phyloP scores from a whole-genome alignment of 1,139 yeast genomes.

The Blastobotrys illinoisensis region DNA sequence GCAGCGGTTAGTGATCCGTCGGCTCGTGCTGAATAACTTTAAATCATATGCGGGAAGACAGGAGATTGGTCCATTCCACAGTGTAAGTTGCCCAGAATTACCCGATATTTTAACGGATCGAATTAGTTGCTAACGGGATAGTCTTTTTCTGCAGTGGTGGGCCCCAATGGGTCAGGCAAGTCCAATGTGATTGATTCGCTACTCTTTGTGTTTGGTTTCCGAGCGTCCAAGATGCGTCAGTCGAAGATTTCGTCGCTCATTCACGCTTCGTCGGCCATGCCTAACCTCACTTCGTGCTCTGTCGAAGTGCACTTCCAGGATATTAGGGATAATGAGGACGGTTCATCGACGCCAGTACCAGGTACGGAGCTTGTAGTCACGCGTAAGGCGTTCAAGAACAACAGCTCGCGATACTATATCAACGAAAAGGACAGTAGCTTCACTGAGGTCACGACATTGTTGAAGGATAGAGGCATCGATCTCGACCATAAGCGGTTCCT shows the following conservation, averaged over 20 bases:
- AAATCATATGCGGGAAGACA: constrained; percentile 97
- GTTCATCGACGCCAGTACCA: constrained; percentile 41
- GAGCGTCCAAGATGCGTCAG: constrained; percentile 96
- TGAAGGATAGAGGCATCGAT: constrained; percentile 86
- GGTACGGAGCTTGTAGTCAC: constrained; percentile 63
- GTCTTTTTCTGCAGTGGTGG: constrained; percentile 96
- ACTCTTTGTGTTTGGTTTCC: constrained; percentile 92
- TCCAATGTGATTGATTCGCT: constrained; percentile 95
- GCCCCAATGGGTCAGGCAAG: constrained; percentile 97
- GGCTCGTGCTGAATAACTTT: constrained; percentile 73
- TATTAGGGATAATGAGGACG: constrained; percentile 58
- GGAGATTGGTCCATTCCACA: constrained; percentile 87
- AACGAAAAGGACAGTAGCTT: constrained; percentile 67
- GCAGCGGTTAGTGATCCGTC: constrained; percentile 63
- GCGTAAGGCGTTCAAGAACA: constrained; percentile 72
- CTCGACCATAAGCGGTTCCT: constrained; percentile 90
- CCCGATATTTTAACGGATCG: too few species aligned
- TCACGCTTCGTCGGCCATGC: constrained; percentile 72
- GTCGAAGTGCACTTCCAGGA: constrained; percentile 91
- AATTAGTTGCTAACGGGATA: too few species aligned
- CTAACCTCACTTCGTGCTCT: constrained; percentile 66
- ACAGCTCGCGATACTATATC: constrained; percentile 72
- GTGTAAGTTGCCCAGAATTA: constrained; percentile 25
- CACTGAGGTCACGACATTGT: constrained; percentile 68
- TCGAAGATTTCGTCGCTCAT: constrained; percentile 85